These are phyloP conservation scores for Microthlaspi erraticum DNA, from an alignment of 345 rosid species.

Conservation along the genomic window DNA sequence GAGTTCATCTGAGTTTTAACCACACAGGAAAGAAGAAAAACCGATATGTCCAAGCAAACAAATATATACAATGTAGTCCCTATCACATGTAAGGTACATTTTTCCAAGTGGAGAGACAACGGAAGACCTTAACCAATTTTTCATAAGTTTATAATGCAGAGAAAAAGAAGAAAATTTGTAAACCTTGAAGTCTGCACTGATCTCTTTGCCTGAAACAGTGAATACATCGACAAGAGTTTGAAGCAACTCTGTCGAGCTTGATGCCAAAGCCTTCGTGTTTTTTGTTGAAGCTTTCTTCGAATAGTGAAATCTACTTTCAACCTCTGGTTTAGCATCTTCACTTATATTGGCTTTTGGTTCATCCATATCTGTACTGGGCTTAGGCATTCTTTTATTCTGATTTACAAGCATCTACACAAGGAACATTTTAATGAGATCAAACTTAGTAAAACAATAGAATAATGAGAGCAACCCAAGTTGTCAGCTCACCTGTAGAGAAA, in stretches of 20 bases:
- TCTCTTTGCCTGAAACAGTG: slow-evolving; percentile 54
- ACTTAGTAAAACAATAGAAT: background rate
- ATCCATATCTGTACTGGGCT: slow-evolving; percentile 40
- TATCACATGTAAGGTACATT: background rate
- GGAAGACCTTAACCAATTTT: slow-evolving; percentile 7
- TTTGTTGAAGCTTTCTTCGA: slow-evolving; percentile 70
- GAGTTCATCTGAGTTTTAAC: background rate
- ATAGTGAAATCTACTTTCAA: slow-evolving; percentile 49
- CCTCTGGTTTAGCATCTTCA: slow-evolving; percentile 48
- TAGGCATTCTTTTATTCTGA: slow-evolving; percentile 62
- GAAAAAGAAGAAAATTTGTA: slow-evolving; percentile 15
- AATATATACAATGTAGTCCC: background rate
- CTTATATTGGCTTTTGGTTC: slow-evolving; percentile 38
- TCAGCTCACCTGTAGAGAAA: slow-evolving; percentile 67
- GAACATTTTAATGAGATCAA: background rate
- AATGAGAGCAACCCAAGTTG: too few species aligned
- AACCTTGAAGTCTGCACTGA: slow-evolving; percentile 75
- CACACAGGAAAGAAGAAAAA: background rate
- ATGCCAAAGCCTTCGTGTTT: slow-evolving; percentile 71
- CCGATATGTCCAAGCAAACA: slow-evolving; percentile 1
- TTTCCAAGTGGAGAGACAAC: background rate
- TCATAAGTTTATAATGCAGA: slow-evolving; percentile 21
- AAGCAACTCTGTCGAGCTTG: slow-evolving; percentile 70
- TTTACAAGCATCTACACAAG: slow-evolving; percentile 69
- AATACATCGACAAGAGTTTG: slow-evolving; percentile 66